Evolutionary conservation across 495 filamentous ascomycete species (phyloP).

Genomic region (Trichoderma virens): DNA sequence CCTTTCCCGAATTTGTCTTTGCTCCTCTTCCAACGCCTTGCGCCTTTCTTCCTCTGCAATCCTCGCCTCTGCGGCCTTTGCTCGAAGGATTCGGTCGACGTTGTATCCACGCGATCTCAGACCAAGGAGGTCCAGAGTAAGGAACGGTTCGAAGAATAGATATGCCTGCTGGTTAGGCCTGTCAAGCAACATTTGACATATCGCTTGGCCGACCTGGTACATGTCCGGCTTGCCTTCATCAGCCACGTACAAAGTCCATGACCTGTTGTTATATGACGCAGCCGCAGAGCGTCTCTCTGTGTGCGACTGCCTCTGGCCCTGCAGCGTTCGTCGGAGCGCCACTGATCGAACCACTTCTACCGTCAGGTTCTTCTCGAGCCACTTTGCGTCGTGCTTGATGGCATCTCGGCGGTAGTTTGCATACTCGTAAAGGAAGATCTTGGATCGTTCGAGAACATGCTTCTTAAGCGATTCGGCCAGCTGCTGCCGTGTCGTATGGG

Average conservation of each 20-base stretch:
- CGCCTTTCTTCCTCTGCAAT: conserved; percentile 75
- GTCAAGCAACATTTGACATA: conserved; percentile 69
- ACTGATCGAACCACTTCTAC: conserved; percentile 73
- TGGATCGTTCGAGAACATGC: conserved; percentile 73
- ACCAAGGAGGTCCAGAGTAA: conserved; percentile 67
- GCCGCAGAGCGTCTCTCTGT: conserved; percentile 63
- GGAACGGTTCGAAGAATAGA: conserved; percentile 77
- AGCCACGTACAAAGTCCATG: conserved; percentile 42
- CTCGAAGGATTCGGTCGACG: conserved; percentile 81
- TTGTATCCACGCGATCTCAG: conserved; percentile 84
- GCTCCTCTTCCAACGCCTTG: conserved; percentile 71
- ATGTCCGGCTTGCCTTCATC: conserved; percentile 56
- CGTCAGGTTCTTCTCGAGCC: conserved; percentile 78
- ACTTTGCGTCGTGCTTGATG: conserved; percentile 74
- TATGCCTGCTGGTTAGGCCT: conserved; percentile 80
- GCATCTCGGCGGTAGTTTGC: conserved; percentile 50
- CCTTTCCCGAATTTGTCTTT: conserved; percentile 50
- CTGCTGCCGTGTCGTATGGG: conserved; percentile 38
- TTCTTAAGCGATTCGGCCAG: conserved; percentile 55
- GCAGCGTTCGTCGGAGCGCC: conserved; percentile 63
- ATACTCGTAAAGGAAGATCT: conserved; percentile 77
- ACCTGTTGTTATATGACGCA: conserved; percentile 22
- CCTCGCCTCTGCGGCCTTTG: conserved; percentile 73
- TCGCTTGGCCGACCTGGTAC: conserved; percentile 80
- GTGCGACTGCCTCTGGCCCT: conserved; percentile 55